Evolutionary conservation across 2,329 filamentous ascomycete genomes (phyloP).

Genomic region (Fusarium veterinarium): DNA sequence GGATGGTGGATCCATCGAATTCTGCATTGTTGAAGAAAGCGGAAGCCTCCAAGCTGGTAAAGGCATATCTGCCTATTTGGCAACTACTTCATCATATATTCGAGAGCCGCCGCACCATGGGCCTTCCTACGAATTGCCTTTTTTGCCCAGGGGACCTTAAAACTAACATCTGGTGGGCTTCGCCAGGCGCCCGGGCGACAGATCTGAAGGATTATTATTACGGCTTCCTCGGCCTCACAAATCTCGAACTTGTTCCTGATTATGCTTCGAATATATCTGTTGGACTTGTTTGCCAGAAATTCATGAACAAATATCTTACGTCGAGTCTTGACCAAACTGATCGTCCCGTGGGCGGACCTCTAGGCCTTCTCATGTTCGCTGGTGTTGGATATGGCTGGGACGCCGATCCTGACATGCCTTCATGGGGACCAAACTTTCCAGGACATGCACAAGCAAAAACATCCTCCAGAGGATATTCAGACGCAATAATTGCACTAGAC

Average conservation of each 20-base stretch:
- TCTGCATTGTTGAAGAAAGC: not conserved
- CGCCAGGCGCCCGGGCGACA: not conserved
- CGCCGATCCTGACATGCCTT: not conserved
- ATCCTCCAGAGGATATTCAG: not conserved
- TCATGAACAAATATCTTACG: conserved; percentile 1
- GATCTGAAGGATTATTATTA: conserved; percentile 17
- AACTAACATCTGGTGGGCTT: not conserved
- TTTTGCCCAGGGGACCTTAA: too few species aligned
- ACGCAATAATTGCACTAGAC: not conserved
- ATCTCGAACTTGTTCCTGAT: not conserved
- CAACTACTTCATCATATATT: not conserved
- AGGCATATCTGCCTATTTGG: not conserved
- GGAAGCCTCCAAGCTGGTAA: not conserved
- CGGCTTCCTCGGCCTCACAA: not conserved
- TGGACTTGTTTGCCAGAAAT: not conserved
- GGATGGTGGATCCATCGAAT: not conserved
- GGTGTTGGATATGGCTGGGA: conserved; percentile 9
- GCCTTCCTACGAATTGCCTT: too few species aligned
- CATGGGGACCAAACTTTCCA: conserved; percentile 18
- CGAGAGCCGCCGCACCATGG: not conserved
- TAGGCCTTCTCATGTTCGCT: conserved; percentile 1
- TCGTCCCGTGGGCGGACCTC: not conserved
- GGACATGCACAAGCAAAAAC: not conserved
- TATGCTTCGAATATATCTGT: not conserved
- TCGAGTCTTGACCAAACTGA: not conserved